These are phyloP conservation scores for Sclerotinia spermophila DNA, from an alignment of 2,329 filamentous ascomycete species.

Conservation along the genomic window DNA sequence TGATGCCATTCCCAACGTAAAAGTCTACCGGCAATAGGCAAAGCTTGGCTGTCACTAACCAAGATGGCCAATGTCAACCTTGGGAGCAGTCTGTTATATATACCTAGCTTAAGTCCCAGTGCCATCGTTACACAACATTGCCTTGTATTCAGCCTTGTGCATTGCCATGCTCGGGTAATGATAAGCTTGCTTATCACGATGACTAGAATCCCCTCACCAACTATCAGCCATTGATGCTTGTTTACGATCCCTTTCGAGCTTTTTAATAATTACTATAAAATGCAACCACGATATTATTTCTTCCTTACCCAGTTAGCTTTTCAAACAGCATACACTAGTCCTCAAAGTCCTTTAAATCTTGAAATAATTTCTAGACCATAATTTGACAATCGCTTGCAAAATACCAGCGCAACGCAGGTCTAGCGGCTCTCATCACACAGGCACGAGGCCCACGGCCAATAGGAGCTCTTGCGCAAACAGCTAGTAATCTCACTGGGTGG, in stretches of 20 bases:
- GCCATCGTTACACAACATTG: slow-evolving; percentile 5
- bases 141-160: slow-evolving; percentile 5
- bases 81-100: not conserved
- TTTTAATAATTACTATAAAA: not conserved
- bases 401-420: not conserved
- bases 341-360: no score
- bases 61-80: not conserved
- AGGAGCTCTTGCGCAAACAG: not conserved
- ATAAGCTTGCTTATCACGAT: not conserved
- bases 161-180: not conserved
- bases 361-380: not conserved
- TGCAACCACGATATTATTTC: not conserved
- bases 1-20: not conserved
- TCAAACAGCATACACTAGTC: not conserved
- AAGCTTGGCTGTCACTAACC: not conserved
- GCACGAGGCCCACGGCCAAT: slow-evolving; percentile 16
- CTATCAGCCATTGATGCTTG: not conserved
- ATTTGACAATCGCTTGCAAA: not conserved
- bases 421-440: slow-evolving; percentile 14
- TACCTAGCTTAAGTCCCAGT: not conserved
- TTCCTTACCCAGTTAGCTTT: not conserved
- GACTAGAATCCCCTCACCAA: not conserved
- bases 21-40: not conserved
- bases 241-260: not conserved
- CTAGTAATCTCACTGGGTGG: slow-evolving; percentile 10